phyloP scores from a whole-genome alignment of 257 asterid species.

The Rhazya stricta region DNA sequence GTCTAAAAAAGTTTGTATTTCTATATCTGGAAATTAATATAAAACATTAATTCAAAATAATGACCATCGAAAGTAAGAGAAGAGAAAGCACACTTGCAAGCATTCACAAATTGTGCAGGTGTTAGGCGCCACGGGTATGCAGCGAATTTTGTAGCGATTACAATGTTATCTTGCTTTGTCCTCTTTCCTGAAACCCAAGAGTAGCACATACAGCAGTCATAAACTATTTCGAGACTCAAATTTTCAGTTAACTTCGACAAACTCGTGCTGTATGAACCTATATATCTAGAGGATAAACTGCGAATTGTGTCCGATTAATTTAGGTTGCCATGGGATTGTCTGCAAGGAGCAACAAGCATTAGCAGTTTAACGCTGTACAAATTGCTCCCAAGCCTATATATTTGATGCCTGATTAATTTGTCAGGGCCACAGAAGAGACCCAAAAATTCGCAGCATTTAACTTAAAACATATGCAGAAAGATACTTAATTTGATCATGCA shows the following conservation, averaged over 20 bases:
- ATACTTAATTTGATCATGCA: neutral
- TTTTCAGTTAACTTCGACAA: neutral
- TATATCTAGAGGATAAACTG: neutral
- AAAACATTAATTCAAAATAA: neutral
- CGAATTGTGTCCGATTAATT: neutral
- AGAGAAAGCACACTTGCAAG: slow-evolving; percentile 62
- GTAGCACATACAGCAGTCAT: neutral
- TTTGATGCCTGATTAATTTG: neutral
- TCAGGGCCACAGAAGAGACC: neutral
- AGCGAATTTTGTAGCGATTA: slow-evolving; percentile 89
- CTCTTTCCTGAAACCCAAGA: slow-evolving; percentile 42
- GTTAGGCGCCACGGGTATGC: slow-evolving; percentile 98
- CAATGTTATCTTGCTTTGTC: slow-evolving; percentile 44
- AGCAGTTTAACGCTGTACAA: neutral
- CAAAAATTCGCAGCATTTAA: too few relatives aligned
- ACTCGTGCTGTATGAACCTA: neutral
- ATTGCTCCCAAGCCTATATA: neutral
- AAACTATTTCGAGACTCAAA: neutral
- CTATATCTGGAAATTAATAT: neutral
- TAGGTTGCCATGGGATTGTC: neutral
- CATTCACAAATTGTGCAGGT: slow-evolving; percentile 78
- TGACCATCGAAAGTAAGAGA: slow-evolving; percentile 10
- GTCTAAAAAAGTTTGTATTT: neutral
- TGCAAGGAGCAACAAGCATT: neutral
- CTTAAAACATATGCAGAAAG: too few relatives aligned